Evolutionary conservation across 2,329 filamentous ascomycete species (phyloP), one percentile per base, ranked within the genome.

Genomic region (Fusarium caatingaense): DNA sequence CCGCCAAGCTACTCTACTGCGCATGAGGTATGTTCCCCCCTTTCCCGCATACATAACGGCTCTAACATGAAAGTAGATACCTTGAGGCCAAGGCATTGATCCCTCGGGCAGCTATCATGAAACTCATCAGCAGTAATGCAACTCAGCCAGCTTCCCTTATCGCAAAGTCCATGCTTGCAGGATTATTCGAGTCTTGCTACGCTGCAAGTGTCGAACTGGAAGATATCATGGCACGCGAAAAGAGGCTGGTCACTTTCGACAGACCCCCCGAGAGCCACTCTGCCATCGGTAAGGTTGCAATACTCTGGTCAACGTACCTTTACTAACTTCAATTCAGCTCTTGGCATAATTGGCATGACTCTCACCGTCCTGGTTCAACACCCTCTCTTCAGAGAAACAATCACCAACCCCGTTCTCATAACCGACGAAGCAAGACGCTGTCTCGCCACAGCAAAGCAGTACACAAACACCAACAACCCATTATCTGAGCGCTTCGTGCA

Each of bases 281-380:
- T 20, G 62, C 63, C 13, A 71, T 75, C 11, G 72, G 74, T 70
- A 60, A 70, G 73, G 59, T n/a, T 6, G 34, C 4, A 11, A 11
- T 11, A 5, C 6, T 30, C 3, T 1, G 1, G 25, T 6, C 5
- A 3, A 25, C 1, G 1, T 12, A 34, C 12, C 8, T 5, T 13
- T 42, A 23, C 62, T 74, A 49, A 76, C 57, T 18, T 3, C 0
- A 13, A 48, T 5, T 8, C 3, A 76, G 74, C 56, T n/a, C 62
- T 76, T 12, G 60, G 67, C 53, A 67, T 75, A 50, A 60, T 60
- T 7, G 74, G 74, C 45, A 74, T 74, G 62, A 75, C 71, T 21
- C 71, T 76, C 40, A 60, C 60, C 28, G 51, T 76, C 54, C 58
- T 76, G 1, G 64, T 66, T 16, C 72, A 73, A 15, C 64, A 70